Percentiles rank a stretch among this genome's conserved stretches.
Evolutionary conservation across 208 protist species (phyloP).

Genomic region (Balamuthia mandrillaris): DNA sequence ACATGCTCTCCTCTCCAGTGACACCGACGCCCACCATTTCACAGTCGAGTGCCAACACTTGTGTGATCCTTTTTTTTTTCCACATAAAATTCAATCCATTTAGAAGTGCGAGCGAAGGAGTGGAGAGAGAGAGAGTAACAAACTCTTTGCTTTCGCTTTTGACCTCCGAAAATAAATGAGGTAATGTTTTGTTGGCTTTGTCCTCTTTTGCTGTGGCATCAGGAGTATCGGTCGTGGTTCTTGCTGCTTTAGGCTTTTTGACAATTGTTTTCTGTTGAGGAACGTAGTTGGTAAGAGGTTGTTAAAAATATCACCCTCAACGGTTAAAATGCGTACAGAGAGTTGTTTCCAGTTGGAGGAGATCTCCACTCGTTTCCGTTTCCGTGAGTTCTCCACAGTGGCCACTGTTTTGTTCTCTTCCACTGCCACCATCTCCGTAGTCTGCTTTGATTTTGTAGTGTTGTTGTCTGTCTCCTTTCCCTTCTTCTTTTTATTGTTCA

Average conservation of each 20-base stretch:
- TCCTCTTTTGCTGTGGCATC: background rate
- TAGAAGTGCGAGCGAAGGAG: background rate
- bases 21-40: conserved; percentile 63
- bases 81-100: background rate
- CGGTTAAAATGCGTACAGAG: background rate
- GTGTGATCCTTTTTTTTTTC: background rate
- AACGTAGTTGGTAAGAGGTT: background rate
- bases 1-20: background rate
- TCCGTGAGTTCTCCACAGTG: background rate
- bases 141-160: background rate
- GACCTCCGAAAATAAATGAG: background rate
- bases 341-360: background rate
- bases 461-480: background rate
- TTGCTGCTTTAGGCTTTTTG: background rate
- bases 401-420: background rate
- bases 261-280: background rate
- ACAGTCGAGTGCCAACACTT: conserved; percentile 59
- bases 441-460: background rate
- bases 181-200: background rate
- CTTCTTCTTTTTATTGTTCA: background rate
- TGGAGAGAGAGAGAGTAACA: background rate
- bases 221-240: background rate
- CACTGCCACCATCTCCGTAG: background rate
- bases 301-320: too few relatives aligned
- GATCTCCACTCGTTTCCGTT: background rate